Conservation (phyloP, 192 early-diverging fungal species). For the Pilaira anomala region DNA sequence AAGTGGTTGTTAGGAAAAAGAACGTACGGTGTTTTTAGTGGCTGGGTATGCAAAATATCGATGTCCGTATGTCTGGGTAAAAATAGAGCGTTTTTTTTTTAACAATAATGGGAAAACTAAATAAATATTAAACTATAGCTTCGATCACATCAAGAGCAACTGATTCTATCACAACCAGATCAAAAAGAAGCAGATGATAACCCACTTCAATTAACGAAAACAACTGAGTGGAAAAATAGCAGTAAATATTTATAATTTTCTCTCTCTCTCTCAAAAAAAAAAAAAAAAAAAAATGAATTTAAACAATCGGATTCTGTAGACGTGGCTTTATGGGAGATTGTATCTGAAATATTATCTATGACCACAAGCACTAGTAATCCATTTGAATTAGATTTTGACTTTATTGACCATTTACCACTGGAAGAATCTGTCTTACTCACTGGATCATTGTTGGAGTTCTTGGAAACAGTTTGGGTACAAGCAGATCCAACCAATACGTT, state of each 20-base stretch:
- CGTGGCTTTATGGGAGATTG: slow-evolving; percentile 12
- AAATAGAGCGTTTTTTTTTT: not conserved
- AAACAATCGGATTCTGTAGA: not conserved
- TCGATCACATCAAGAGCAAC: slow-evolving; percentile 4
- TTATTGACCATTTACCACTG: slow-evolving; percentile 4
- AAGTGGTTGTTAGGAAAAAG: slow-evolving; percentile 3
- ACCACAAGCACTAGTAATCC: not conserved
- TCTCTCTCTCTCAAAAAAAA: too few species aligned
- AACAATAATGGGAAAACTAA: not conserved
- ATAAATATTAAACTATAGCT: not conserved
- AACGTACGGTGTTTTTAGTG: slow-evolving; percentile 10
- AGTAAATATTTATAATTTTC: not conserved
- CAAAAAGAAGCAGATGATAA: slow-evolving; percentile 8
- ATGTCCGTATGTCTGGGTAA: slow-evolving; percentile 18
- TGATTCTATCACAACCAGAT: slow-evolving; percentile 5
- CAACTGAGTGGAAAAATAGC: slow-evolving; percentile 7
- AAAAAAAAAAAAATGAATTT: too few species aligned
- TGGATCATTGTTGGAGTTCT: not conserved
- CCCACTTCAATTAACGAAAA: slow-evolving; percentile 1
- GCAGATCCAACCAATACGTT: not conserved
- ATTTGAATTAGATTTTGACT: slow-evolving; percentile 3
- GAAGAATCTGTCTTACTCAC: slow-evolving; percentile 3
- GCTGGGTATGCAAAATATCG: slow-evolving; percentile 16
- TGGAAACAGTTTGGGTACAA: slow-evolving; percentile 11
- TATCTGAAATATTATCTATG: slow-evolving; percentile 13